Base-by-base conservation (phyloP, 1,284 basidiomycete species). In the Mixia osmundae region DNA sequence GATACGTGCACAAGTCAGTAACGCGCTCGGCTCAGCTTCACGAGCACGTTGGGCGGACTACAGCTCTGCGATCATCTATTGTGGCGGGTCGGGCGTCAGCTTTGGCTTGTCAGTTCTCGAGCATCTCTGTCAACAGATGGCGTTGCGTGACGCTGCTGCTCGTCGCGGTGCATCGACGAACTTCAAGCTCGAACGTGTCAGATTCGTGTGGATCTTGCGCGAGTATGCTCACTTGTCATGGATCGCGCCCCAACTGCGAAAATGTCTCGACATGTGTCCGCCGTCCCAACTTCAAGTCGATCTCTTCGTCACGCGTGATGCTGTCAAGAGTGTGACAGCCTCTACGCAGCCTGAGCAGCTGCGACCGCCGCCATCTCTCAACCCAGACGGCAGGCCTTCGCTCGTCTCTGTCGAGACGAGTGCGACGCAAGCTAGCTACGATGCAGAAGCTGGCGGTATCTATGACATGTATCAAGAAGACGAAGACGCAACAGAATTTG, bases 191-290 rank as follows among this genome's bases (percentile, higher is more conserved):
- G 60, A 54, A 26, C 64, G 76, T 2, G 64, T 82, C 0, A 63
- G 77, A 18, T 79, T 85, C 46, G 67, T 83, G 3, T 85, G 80
- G 80, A 65, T 83, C 33, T 63, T 79, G 33, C 63, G 76, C 35
- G 79, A 83, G 51, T 79, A 73, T 50, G 75, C 71, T n/a, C 76
- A 83, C 51, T 61, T 82, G 26, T 71, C 74, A 39, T 83, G 79
- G 79, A 71, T 74, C 37, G 76, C 78, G 0, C 61, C 69, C 3
- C 60, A 70, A 31, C 53, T 85, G 19, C 64, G 72, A 19, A 61
- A 65, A 21, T 82, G 76, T 53, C 65, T 69, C 50, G 61, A 66
- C 32, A 63, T 76, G 55, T 61, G 76, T 10, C 61, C 69, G 0
- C 46, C 59, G 2, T 58, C 66, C 3, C 63, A 67, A 25, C 59